Evolutionary conservation across 2,329 filamentous ascomycete species (phyloP).

Genomic region (Xylariaceae sp.): DNA sequence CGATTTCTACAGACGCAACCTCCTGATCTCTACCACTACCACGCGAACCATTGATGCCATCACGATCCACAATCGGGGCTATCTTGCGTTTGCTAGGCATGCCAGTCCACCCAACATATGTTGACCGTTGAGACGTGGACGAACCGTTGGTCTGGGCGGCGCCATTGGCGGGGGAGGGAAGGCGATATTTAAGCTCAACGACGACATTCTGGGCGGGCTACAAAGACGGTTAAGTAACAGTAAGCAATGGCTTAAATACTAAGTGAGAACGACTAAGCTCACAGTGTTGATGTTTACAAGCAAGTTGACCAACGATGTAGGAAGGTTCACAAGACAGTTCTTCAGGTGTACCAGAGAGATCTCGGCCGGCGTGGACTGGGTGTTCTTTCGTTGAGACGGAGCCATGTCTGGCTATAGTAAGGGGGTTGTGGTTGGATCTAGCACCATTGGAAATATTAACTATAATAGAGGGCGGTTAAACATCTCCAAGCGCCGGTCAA

Average conservation of each 20-base stretch:
- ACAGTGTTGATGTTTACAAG: constrained; percentile 90
- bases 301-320: constrained; percentile 78
- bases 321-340: constrained; percentile 93
- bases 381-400: constrained; percentile 52
- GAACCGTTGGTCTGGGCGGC: constrained; percentile 47
- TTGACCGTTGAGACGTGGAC: constrained; percentile 62
- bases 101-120: constrained; percentile 95
- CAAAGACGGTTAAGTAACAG: constrained; percentile 23
- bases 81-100: constrained; percentile 91
- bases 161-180: constrained; percentile 46
- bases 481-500: background rate
- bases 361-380: constrained; percentile 73
- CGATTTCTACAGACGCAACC: constrained; percentile 77
- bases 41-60: constrained; percentile 67
- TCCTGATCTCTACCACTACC: constrained; percentile 74
- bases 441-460: background rate
- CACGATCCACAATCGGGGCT: constrained; percentile 71
- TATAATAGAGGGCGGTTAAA: background rate
- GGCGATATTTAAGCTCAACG: constrained; percentile 82
- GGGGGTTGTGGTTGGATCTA: background rate
- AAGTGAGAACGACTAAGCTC: constrained; percentile 41
- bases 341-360: constrained; percentile 85
- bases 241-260: constrained; percentile 11
- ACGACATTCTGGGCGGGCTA: constrained; percentile 94
- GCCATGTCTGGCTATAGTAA: constrained; percentile 29